A percentile compares a stretch with the other conserved stretches of the same genome.
Conservation (phyloP, 805 yeast genomes). For the Saturnispora quitensis region DNA sequence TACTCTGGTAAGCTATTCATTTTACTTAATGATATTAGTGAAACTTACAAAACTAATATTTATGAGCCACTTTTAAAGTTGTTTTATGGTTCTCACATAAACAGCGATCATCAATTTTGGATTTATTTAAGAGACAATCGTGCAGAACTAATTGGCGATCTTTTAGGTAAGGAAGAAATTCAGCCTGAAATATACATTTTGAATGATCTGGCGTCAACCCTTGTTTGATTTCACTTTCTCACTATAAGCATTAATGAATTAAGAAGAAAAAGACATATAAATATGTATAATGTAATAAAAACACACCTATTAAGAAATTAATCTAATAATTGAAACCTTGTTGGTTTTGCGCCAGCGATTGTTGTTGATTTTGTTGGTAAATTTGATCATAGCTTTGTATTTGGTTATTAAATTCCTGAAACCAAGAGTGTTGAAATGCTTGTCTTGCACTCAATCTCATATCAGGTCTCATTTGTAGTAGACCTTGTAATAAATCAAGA, state of each 20-base stretch:
- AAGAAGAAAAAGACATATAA: background rate
- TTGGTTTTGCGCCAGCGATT: conserved; percentile 4
- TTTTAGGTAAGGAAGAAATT: background rate
- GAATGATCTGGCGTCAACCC: background rate
- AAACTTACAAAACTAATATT: background rate
- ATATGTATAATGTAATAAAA: background rate
- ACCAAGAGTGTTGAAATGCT: conserved; percentile 69
- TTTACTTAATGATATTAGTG: background rate
- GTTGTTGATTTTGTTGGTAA: conserved; percentile 12
- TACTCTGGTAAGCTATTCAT: conserved; percentile 3
- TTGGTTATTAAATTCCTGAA: conserved; percentile 51
- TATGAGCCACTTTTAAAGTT: background rate
- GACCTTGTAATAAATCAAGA: conserved; percentile 51
- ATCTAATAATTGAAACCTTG: conserved; percentile 4
- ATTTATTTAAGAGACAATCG: background rate
- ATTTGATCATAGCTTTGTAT: conserved; percentile 1
- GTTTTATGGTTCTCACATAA: conserved; percentile 5
- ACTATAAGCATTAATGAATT: background rate
- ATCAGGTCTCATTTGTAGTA: conserved; percentile 55
- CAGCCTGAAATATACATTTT: background rate
- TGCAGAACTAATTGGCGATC: conserved; percentile 1
- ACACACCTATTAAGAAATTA: background rate
- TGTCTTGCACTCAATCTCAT: conserved; percentile 52
- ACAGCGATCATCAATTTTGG: conserved; percentile 6
- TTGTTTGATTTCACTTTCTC: background rate